phyloP scores from a whole-genome alignment of 2,329 filamentous ascomycete genomes.

The Colletotrichum noveboracense region DNA sequence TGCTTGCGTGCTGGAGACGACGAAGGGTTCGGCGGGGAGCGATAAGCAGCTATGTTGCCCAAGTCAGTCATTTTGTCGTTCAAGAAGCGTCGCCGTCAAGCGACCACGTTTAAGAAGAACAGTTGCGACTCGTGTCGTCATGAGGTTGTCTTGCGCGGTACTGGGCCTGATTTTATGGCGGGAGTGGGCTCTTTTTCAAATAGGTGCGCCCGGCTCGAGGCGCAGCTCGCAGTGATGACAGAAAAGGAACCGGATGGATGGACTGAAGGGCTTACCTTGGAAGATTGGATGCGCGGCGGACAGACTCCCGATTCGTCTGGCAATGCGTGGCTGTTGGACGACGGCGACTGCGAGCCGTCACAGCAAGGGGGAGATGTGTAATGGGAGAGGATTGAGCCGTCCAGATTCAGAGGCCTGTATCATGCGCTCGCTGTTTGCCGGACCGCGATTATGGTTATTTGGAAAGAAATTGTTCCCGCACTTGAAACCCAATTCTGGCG shows the following conservation, averaged over 20 bases:
- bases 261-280: constrained; percentile 8
- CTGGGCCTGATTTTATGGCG: neutral
- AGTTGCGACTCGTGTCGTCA: neutral
- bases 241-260: neutral
- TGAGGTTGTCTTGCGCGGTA: neutral
- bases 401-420: neutral
- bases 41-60: constrained; percentile 37
- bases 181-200: constrained; percentile 1
- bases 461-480: constrained; percentile 12
- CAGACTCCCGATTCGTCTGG: constrained; percentile 5
- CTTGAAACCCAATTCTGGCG: constrained; percentile 22
- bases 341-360: constrained; percentile 8
- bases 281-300: constrained; percentile 2
- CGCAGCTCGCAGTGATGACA: neutral
- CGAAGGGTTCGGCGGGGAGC: constrained; percentile 38
- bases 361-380: neutral
- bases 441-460: constrained; percentile 15
- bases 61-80: constrained; percentile 37
- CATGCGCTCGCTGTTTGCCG: neutral
- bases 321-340: constrained; percentile 8
- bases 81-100: neutral
- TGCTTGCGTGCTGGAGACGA: constrained; percentile 35
- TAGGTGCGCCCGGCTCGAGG: neutral
- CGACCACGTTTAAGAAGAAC: neutral
- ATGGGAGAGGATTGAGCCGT: constrained; percentile 8